Evolutionary conservation across 2,329 filamentous ascomycete genomes (phyloP).

Genomic region (Cladosporium sp.): DNA sequence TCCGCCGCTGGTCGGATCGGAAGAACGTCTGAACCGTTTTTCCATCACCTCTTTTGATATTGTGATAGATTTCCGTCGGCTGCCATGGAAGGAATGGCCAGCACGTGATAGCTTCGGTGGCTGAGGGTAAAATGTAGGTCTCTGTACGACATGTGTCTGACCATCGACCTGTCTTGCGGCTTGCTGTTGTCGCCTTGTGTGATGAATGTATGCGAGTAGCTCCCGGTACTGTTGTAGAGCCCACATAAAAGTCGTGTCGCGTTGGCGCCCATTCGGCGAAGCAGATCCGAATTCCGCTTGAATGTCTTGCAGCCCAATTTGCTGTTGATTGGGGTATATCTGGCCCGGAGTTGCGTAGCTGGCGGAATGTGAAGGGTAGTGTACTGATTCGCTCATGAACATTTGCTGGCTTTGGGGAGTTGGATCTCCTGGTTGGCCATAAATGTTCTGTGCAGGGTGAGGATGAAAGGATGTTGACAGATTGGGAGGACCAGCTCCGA

Average conservation of each 20-base stretch:
- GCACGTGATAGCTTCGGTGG: conserved; percentile 55
- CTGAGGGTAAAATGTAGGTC: conserved; percentile 59
- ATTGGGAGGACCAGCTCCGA: not conserved
- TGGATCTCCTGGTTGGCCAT: not conserved
- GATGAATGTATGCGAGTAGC: conserved; percentile 45
- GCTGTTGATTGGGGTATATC: not conserved
- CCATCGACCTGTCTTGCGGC: conserved; percentile 37
- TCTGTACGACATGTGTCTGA: conserved; percentile 39
- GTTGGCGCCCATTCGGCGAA: conserved; percentile 39
- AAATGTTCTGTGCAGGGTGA: not conserved
- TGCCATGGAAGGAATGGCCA: conserved; percentile 36
- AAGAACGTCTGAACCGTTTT: conserved; percentile 10
- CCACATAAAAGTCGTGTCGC: conserved; percentile 45
- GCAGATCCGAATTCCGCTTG: conserved; percentile 36
- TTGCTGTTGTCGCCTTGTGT: conserved; percentile 38
- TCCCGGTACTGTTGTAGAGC: conserved; percentile 47
- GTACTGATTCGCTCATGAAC: not conserved
- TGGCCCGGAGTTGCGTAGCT: not conserved
- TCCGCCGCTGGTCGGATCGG: conserved; percentile 5
- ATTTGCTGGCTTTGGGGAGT: not conserved
- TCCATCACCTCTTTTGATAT: conserved; percentile 9
- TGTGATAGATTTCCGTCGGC: conserved; percentile 8
- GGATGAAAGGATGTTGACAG: not conserved
- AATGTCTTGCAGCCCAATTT: not conserved
- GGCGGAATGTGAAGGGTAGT: not conserved